A percentile compares a stretch with the other conserved stretches of the same genome.
Conservation (phyloP, 1,284 basidiomycete species). For the Sphaerobolus stellatus region DNA sequence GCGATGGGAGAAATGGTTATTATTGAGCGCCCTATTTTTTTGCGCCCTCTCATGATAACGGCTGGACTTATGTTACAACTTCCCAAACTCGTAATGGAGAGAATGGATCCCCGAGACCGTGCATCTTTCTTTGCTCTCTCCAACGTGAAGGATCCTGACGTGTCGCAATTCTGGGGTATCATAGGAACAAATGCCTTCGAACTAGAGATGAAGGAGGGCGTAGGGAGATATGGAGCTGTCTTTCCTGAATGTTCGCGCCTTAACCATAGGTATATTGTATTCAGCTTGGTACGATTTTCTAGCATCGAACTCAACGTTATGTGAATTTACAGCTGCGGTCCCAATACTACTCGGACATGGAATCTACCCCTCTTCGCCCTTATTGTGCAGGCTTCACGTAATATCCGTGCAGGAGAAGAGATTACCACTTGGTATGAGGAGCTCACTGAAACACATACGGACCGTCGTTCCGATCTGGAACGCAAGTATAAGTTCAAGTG, state of each 20-base stretch:
- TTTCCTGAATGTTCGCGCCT: neutral
- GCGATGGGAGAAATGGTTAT: neutral
- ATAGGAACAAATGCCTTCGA: neutral
- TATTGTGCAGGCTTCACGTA: slow-evolving; percentile 37
- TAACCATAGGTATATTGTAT: neutral
- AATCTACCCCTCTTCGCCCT: slow-evolving; percentile 26
- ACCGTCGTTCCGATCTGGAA: slow-evolving; percentile 29
- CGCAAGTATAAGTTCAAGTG: slow-evolving; percentile 39
- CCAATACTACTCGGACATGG: neutral
- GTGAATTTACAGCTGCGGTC: neutral
- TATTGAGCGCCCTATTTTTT: neutral
- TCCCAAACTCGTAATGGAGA: neutral
- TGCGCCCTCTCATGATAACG: neutral
- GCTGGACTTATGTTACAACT: neutral
- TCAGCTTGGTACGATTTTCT: neutral
- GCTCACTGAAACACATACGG: slow-evolving; percentile 24
- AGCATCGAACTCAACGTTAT: neutral
- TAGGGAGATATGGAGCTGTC: neutral
- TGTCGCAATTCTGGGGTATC: neutral
- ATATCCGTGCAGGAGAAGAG: slow-evolving; percentile 40
- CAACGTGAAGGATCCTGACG: neutral
- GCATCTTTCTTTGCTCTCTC: neutral
- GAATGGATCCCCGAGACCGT: neutral
- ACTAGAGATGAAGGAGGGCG: neutral
- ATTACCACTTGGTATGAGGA: slow-evolving; percentile 43